Evolutionary conservation across 176 grass and related monocot species (phyloP), one percentile per base, ranked within the genome.

Genomic region (Miscanthus lutarioriparius): DNA sequence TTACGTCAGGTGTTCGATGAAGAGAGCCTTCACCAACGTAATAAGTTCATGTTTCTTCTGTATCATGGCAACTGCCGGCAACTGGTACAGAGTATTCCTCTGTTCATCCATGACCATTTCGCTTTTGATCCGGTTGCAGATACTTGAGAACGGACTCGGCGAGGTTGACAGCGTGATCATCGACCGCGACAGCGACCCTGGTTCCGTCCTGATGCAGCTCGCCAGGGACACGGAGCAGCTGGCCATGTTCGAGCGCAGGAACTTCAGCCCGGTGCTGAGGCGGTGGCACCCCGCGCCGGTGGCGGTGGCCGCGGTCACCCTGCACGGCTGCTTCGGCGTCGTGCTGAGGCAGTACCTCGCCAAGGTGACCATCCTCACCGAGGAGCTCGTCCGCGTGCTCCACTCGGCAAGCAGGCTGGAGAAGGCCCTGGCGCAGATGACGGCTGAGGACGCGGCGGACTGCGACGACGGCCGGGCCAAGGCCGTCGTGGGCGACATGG

Each of bases 1-100:
- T 81, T 98, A 98, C 53, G 89, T 98, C 51, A 90, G 91, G 58
- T 95, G 89, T 86, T 94, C 93, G 1, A 91, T 91, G 91, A 91
- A 89, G 72, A 95, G 77, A 64, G 93, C 90, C 36, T 99, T 99
- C 88, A 91, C 89, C 63, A 92, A 96, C 54, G 96, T 94, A 56
- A 61, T 3, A 74, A 64, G 6, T 30, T 67, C 1, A 14, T 62
- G 58, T 62, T 49, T 1, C 37, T 53, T 0, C 3, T 4, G 10
- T 4, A 25, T 61, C n/a, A 4, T 25, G 48, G 16, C 49, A 53
- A 39, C 36, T 37, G 36, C 10, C 41, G n/a, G n/a, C n/a, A 49
- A 26, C 20, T n/a, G 10, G 14, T 48, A 6, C 13, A 48, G 49
- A 19, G 20, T 45, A 20, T 35, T 1, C 5, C 19, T 30, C 0